Evolutionary conservation across 139 green algal species (phyloP).

Genomic region (Penium margaritaceum): DNA sequence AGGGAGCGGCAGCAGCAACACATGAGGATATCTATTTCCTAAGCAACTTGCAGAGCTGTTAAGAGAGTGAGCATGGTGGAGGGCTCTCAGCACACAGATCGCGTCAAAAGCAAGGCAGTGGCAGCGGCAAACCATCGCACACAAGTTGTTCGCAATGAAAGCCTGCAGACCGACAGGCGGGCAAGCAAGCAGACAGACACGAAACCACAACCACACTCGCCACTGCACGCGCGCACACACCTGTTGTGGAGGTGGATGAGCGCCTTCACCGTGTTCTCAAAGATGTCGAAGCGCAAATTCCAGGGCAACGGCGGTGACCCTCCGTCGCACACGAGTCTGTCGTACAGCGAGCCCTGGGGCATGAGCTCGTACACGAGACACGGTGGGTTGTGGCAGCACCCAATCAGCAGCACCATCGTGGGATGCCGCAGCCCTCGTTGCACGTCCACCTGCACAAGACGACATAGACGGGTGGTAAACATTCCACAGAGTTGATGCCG

Average conservation of each 20-base stretch:
- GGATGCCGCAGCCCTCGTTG: slow-evolving; percentile 49
- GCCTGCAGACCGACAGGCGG: too few relatives aligned
- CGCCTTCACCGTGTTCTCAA: slow-evolving; percentile 10
- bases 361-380: slow-evolving; percentile 60
- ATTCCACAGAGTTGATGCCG: too few relatives aligned
- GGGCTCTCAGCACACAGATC: not conserved
- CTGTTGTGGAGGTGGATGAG: slow-evolving; percentile 23
- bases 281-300: slow-evolving; percentile 16
- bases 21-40: too few relatives aligned
- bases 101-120: not conserved
- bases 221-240: not conserved
- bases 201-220: not conserved
- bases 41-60: not conserved
- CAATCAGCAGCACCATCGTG: slow-evolving; percentile 58
- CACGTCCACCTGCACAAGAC: not conserved
- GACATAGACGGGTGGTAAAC: not conserved
- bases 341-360: slow-evolving; percentile 48
- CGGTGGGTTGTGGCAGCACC: slow-evolving; percentile 51
- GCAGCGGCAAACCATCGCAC: not conserved
- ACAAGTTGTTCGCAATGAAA: not conserved
- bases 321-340: slow-evolving; percentile 31
- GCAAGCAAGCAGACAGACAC: not conserved
- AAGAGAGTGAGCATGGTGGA: not conserved
- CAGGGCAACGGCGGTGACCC: slow-evolving; percentile 30
- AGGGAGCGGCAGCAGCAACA: not conserved